These are phyloP conservation scores for Physcomitrellopsis africana DNA, from an alignment of 225 moss, liverwort and hornwort species.

Conservation along the genomic window DNA sequence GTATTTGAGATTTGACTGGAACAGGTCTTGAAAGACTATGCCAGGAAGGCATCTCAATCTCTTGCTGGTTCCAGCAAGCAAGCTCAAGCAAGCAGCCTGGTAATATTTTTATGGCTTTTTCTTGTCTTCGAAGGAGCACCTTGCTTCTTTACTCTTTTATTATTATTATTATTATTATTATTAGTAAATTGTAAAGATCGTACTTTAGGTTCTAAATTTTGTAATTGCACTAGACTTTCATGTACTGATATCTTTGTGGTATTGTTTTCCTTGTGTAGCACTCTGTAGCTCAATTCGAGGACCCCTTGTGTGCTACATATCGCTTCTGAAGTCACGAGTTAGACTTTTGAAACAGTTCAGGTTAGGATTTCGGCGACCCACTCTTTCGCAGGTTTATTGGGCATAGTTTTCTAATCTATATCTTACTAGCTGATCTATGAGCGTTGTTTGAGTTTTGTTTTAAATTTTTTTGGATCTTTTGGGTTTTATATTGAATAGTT, in stretches of 20 bases:
- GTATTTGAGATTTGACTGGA: slow-evolving; percentile 20
- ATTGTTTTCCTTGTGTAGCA: not conserved
- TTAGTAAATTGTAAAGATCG: not conserved
- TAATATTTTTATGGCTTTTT: slow-evolving; percentile 4
- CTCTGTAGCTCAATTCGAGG: slow-evolving; percentile 16
- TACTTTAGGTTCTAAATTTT: not conserved
- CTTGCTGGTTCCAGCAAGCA: slow-evolving; percentile 33
- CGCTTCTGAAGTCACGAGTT: slow-evolving; percentile 6
- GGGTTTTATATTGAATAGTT: slow-evolving; percentile 30
- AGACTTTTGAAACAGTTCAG: slow-evolving; percentile 4
- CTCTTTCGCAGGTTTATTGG: not conserved
- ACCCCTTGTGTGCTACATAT: not conserved
- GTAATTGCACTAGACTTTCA: not conserved
- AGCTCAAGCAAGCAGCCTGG: slow-evolving; percentile 25
- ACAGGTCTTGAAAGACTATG: slow-evolving; percentile 8
- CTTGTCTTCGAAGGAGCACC: too few relatives aligned
- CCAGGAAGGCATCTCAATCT: slow-evolving; percentile 2
- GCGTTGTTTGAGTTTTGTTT: not conserved
- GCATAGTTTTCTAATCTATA: not conserved
- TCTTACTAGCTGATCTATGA: not conserved
- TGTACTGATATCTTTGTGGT: not conserved
- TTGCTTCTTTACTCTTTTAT: too few relatives aligned
- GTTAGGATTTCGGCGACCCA: not conserved
- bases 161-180: not conserved
- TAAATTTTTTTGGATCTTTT: slow-evolving; percentile 17